Evolutionary conservation across 768 basidiomycete genomes (phyloP).

Genomic region (Suillus decipiens): DNA sequence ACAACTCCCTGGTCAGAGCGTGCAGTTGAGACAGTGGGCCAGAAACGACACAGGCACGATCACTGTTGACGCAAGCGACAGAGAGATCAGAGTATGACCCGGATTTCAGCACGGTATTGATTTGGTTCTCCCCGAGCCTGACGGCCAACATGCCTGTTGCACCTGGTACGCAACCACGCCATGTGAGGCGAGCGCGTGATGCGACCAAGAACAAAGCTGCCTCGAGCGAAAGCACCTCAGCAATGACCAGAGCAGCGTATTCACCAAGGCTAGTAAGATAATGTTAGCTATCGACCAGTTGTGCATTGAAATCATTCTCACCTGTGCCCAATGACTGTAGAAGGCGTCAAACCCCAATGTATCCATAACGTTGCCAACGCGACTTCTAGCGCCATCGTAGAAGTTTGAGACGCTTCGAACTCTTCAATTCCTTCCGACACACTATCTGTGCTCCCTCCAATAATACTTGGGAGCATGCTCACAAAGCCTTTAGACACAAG

Average conservation of each 20-base stretch:
- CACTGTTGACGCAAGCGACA: slow-evolving; percentile 65
- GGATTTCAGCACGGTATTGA: slow-evolving; percentile 38
- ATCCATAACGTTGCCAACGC: slow-evolving; percentile 65
- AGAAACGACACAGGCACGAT: slow-evolving; percentile 57
- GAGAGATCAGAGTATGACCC: slow-evolving; percentile 39
- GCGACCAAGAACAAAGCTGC: slow-evolving; percentile 62
- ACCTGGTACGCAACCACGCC: slow-evolving; percentile 43
- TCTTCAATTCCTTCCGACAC: slow-evolving; percentile 34
- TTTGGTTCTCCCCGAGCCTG: slow-evolving; percentile 35
- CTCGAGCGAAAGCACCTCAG: slow-evolving; percentile 56
- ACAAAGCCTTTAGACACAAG: slow-evolving; percentile 51
- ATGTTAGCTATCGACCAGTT: neutral
- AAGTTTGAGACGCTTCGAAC: slow-evolving; percentile 50
- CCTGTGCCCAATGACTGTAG: slow-evolving; percentile 75
- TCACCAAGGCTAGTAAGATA: slow-evolving; percentile 62
- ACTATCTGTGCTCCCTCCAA: slow-evolving; percentile 23
- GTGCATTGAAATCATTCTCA: slow-evolving; percentile 29
- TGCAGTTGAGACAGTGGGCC: slow-evolving; percentile 50
- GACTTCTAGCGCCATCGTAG: slow-evolving; percentile 64
- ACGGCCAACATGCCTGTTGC: slow-evolving; percentile 66
- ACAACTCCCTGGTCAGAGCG: slow-evolving; percentile 43
- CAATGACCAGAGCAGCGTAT: slow-evolving; percentile 69
- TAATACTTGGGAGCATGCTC: slow-evolving; percentile 49
- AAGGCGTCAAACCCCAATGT: slow-evolving; percentile 64
- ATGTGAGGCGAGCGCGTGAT: slow-evolving; percentile 57